Evolutionary conservation across 768 basidiomycete species (phyloP), one percentile per base, ranked within the genome.

Genomic region (Clathrus columnatus): DNA sequence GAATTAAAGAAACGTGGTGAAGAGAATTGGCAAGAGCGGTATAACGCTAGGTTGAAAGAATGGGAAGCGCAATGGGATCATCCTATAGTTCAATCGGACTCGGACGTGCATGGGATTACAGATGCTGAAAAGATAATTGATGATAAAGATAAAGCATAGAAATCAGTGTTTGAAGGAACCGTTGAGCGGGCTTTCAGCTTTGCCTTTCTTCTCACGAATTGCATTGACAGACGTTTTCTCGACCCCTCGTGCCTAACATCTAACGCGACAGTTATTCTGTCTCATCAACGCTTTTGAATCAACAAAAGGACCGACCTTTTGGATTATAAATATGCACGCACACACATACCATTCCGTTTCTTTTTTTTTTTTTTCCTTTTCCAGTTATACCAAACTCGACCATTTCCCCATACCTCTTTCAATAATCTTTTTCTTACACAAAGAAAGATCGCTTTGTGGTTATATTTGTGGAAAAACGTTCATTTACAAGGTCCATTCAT

Each of bases 1-100:
- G 64, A 69, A 20, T 65, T 70, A 51, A 65, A 67, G 23, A 53
- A 56, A 7, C 58, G 24, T 4, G 52, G 68, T 18, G 68, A 61
- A 3, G 67, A 71, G 24, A 60, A 52, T 23, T 79, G 79, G 79
- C 74, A 75, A 65, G 70, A 73, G 26, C 63, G 70, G 48, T 79
- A 80, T 64, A 56, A 61, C 50, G 46, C 7, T 27, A 24, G 28
- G 36, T 14, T 47, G 30, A 48, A 48, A 7, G 32, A 30, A 27
- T 46, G 51, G 47, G 59, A 54, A 28, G 20, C 18, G 24, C 55
- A 55, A 42, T 46, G 50, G 49, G 54, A 45, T 1, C 36, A 36
- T 36, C 36, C 36, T 8, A n/a, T 36, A 14, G 36, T 36, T 36
- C 36, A 36, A 36, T 11, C n/a, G 11, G 36, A 36, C 11, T 14